Base-by-base conservation (phyloP, 371 early-diverging fungal genomes). In the Mucor saturninus region DNA sequence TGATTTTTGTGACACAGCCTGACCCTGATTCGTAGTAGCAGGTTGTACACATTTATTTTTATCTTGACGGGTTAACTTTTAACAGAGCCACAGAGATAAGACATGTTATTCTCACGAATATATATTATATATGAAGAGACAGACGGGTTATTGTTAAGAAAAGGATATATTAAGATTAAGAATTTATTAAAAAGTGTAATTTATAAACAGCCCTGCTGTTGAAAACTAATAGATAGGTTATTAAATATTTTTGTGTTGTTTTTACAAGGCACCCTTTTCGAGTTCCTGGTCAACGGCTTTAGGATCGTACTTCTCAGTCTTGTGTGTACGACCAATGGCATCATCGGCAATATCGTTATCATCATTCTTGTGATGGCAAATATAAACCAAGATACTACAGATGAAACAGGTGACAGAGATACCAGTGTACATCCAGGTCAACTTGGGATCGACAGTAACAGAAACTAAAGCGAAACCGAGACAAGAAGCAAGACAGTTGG, bases 401-500 rank as follows among this genome's bases (percentile, higher is more conserved):
- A 65, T 38, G 37, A 61, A 64, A 11, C 55, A 57, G 15, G 77
- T 72, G 35, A 32, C 42, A 48, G 71, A 30, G 57, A 81, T 71
- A 64, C 80, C 84, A 26, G 83, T 85, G 67, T 88, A 90, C 72
- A 89, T 74, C 67, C 85, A 87, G 11, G 83, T 77, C 39, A 91
- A 78, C 69, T 88, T 80, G 54, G 90, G 90, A 59, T 89, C 89
- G 28, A 79, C 80, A 4, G 86, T 79, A 72, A 86, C 85, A 31
- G 83, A 78, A 38, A 88, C 91, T 56, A 92, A 68, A 56, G 85
- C 78, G 69, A 92, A 83, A 32, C 80, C 86, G 46, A 91, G 80
- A 48, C 89, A 68, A 4, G 89, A 76, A 62, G 88, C 89, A 46
- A 84, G 71, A 53, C 87, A 88, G 74, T 84, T 88, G 43, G 91